These are phyloP conservation scores for Leccinum incarnatum DNA, from an alignment of 768 basidiomycete genomes.

Conservation along the genomic window DNA sequence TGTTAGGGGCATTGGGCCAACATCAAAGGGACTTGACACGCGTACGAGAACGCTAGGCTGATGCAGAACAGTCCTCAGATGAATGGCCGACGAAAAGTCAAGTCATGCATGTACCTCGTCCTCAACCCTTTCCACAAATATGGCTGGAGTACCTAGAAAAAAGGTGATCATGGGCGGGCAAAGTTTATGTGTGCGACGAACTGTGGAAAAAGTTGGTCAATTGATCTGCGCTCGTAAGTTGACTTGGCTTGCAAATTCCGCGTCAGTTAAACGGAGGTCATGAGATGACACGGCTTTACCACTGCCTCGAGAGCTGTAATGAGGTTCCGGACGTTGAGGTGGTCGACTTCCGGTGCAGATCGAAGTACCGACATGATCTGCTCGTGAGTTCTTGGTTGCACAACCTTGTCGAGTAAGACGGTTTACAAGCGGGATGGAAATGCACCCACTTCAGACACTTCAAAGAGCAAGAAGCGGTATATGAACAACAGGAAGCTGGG, in stretches of 20 bases:
- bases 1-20: not conserved
- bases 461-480: slow-evolving; percentile 63
- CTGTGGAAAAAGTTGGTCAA: slow-evolving; percentile 59
- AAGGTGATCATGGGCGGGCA: not conserved
- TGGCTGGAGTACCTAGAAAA: slow-evolving; percentile 46
- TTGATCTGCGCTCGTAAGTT: slow-evolving; percentile 54
- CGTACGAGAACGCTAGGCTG: slow-evolving; percentile 30
- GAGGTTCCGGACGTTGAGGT: slow-evolving; percentile 41
- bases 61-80: slow-evolving; percentile 9
- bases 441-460: slow-evolving; percentile 61
- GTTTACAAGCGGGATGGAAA: not conserved
- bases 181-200: slow-evolving; percentile 14
- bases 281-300: slow-evolving; percentile 22
- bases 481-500: slow-evolving; percentile 58
- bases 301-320: slow-evolving; percentile 44
- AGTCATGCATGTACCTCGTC: slow-evolving; percentile 43
- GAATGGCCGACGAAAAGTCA: not conserved
- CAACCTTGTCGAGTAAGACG: slow-evolving; percentile 46
- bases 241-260: slow-evolving; percentile 38
- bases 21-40: slow-evolving; percentile 12
- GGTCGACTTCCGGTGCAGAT: slow-evolving; percentile 44
- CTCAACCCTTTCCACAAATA: slow-evolving; percentile 59
- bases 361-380: slow-evolving; percentile 47
- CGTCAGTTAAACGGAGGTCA: slow-evolving; percentile 22
- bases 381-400: slow-evolving; percentile 54